phyloP scores from a whole-genome alignment of 2,329 filamentous ascomycete genomes.

The Gremmenia infestans region DNA sequence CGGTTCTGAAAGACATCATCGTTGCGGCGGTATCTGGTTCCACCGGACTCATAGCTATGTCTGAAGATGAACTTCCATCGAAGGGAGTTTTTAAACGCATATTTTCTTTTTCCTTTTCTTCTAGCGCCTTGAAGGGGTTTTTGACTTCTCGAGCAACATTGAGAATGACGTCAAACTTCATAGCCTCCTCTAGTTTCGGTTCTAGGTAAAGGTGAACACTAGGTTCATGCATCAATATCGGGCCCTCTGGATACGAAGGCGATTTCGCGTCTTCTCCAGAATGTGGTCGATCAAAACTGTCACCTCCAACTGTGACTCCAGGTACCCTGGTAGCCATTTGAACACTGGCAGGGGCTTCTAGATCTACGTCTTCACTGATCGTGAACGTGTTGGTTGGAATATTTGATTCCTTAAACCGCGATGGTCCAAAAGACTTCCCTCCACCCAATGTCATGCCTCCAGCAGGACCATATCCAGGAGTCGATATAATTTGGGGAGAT shows the following conservation, averaged over 20 bases:
- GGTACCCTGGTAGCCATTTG: conserved; percentile 54
- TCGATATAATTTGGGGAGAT: conserved; percentile 61
- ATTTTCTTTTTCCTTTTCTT: conserved; percentile 28
- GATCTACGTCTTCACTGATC: conserved; percentile 30
- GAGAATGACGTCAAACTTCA: conserved; percentile 75
- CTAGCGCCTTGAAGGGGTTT: conserved; percentile 59
- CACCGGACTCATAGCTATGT: conserved; percentile 19
- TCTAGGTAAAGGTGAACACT: conserved; percentile 76
- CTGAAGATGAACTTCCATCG: conserved; percentile 21
- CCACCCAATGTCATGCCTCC: conserved; percentile 61
- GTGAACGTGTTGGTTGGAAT: conserved; percentile 25
- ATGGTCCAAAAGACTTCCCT: conserved; percentile 22
- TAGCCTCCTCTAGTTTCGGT: conserved; percentile 71
- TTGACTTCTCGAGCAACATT: conserved; percentile 79
- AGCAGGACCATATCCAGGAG: conserved; percentile 53
- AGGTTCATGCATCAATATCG: conserved; percentile 75
- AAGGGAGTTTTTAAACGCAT: conserved; percentile 23
- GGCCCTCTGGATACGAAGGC: conserved; percentile 76
- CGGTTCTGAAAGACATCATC: conserved; percentile 53
- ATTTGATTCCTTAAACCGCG: conserved; percentile 29
- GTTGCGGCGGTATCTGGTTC: conserved; percentile 51
- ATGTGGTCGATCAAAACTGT: conserved; percentile 62
- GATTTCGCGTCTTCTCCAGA: conserved; percentile 76
- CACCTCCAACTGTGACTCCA: conserved; percentile 48
- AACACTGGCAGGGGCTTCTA: conserved; percentile 51